Conservation (phyloP, 495 filamentous ascomycete genomes). For the Filosporella fistucella region DNA sequence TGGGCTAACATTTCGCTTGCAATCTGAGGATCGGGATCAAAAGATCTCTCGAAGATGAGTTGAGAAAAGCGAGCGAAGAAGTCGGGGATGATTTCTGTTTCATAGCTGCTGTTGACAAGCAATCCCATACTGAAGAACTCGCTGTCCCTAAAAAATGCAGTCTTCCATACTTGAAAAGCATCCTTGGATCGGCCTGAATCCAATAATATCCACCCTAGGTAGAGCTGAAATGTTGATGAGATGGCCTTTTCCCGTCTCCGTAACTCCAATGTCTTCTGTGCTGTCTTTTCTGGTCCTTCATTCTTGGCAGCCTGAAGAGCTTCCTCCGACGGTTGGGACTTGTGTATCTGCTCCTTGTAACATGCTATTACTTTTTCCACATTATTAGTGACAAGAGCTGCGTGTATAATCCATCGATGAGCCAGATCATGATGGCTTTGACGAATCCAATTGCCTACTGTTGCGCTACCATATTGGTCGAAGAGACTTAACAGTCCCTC, state of each 20-base stretch:
- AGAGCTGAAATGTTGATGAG: conserved; percentile 8
- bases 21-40: conserved; percentile 9
- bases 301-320: conserved; percentile 4
- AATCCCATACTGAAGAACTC: conserved; percentile 11
- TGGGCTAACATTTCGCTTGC: conserved; percentile 7
- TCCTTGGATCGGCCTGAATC: conserved; percentile 7
- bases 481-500: conserved; percentile 4
- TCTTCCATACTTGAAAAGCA: conserved; percentile 13
- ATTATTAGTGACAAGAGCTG: conserved; percentile 2
- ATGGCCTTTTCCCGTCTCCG: conserved; percentile 1
- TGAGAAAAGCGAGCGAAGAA: conserved; percentile 11
- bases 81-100: background rate
- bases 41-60: conserved; percentile 10
- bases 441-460: conserved; percentile 5
- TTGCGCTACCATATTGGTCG: conserved; percentile 4
- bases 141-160: conserved; percentile 7
- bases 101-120: background rate
- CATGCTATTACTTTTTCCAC: conserved; percentile 5
- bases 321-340: conserved; percentile 4
- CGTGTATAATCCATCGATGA: conserved; percentile 5
- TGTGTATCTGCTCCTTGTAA: conserved; percentile 12
- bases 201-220: conserved; percentile 4
- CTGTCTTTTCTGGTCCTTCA: conserved; percentile 4
- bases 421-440: background rate
- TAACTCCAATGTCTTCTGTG: background rate